These are phyloP conservation scores for Alisma plantagoaquatica DNA, from an alignment of 106 monocot genomes.

Conservation along the genomic window DNA sequence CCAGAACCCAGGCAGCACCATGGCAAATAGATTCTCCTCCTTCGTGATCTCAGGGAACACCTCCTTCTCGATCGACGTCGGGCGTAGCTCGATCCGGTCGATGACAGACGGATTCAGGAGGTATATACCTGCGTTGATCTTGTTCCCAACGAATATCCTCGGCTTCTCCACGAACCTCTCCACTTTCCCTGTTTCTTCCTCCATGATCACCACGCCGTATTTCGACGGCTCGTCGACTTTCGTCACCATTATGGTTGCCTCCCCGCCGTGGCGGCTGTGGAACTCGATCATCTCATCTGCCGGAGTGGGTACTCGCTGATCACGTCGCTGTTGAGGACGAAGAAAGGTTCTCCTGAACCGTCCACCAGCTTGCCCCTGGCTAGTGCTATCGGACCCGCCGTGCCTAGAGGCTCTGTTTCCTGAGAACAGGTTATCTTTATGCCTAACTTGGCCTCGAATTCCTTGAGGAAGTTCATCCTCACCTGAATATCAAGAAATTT, in stretches of 20 bases:
- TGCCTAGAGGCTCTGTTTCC: conserved; percentile 35
- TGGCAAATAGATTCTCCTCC: conserved; percentile 39
- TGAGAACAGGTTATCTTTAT: conserved; percentile 34
- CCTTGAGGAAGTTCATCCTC: conserved; percentile 32
- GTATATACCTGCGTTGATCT: conserved; percentile 67
- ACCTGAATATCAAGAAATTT: conserved; percentile 15
- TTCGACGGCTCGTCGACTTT: conserved; percentile 67
- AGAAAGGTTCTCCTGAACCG: conserved; percentile 32
- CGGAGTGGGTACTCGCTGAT: conserved; percentile 60
- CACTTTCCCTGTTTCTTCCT: conserved; percentile 36
- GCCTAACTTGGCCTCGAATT: conserved; percentile 25
- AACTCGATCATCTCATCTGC: conserved; percentile 40
- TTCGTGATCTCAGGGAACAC: conserved; percentile 46
- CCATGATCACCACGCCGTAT: conserved; percentile 57
- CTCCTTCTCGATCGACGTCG: conserved; percentile 62
- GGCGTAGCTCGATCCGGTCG: conserved; percentile 30
- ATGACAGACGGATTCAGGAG: conserved; percentile 48
- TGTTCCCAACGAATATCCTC: conserved; percentile 52
- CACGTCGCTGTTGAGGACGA: conserved; percentile 71
- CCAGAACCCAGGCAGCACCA: conserved; percentile 62
- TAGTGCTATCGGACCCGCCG: conserved; percentile 32
- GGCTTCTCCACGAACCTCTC: conserved; percentile 60
- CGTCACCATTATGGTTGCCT: conserved; percentile 62
- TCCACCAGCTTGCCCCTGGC: conserved; percentile 35
- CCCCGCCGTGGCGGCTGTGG: conserved; percentile 53